Evolutionary conservation across 2,329 filamentous ascomycete species (phyloP).

Genomic region (Lachnellula cervina): DNA sequence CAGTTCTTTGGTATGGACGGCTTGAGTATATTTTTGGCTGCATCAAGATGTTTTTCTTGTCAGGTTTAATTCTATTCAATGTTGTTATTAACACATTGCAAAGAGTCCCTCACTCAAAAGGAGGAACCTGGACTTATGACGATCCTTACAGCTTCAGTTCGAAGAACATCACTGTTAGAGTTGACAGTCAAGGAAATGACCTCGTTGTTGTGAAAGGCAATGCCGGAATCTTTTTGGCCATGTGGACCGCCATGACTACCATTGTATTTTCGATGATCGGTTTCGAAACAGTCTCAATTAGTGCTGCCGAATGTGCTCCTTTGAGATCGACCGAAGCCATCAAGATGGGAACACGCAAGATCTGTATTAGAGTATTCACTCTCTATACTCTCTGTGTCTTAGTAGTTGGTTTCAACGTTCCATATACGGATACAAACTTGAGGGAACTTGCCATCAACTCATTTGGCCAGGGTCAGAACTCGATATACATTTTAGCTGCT

Average conservation of each 20-base stretch:
- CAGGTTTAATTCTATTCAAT: conserved; percentile 50
- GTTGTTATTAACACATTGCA: conserved; percentile 34
- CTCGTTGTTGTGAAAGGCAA: conserved; percentile 23
- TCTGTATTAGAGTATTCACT: conserved; percentile 39
- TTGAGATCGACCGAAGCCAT: conserved; percentile 37
- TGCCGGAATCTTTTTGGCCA: conserved; percentile 31
- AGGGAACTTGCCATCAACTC: conserved; percentile 8
- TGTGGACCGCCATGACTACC: conserved; percentile 39
- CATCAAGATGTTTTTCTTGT: conserved; percentile 55
- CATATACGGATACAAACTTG: conserved; percentile 33
- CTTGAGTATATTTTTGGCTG: conserved; percentile 59
- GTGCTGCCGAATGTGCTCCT: conserved; percentile 40
- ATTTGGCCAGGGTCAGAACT: conserved; percentile 30
- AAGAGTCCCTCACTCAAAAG: conserved; percentile 23
- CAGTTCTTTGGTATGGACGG: conserved; percentile 47
- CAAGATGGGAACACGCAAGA: conserved; percentile 41
- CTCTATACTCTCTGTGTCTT: conserved; percentile 40
- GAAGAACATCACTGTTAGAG: conserved; percentile 25
- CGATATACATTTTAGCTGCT: conserved; percentile 37
- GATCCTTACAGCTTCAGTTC: conserved; percentile 32
- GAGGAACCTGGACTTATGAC: conserved; percentile 34
- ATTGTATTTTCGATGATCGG: conserved; percentile 41
- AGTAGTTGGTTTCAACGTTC: conserved; percentile 39
- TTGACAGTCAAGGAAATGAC: conserved; percentile 16
- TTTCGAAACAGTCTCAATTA: conserved; percentile 40